Percentiles rank a stretch among this genome's conserved stretches.
phyloP scores from a whole-genome alignment of 2,329 filamentous ascomycete species.

The Ophiostoma triangulosporum region DNA sequence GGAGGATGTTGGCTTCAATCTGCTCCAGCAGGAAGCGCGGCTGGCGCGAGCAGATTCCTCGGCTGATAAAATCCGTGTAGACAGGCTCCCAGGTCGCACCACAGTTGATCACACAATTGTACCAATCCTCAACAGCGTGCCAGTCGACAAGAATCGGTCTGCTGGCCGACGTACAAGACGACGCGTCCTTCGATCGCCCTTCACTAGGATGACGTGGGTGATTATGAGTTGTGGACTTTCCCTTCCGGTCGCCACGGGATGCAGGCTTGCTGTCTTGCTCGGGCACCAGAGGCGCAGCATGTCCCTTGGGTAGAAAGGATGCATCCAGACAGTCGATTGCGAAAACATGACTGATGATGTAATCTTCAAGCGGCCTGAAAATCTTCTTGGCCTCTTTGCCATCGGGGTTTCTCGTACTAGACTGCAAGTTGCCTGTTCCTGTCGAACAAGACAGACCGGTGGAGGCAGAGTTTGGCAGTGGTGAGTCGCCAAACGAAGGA shows the following conservation, averaged over 20 bases:
- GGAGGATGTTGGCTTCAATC: constrained; percentile 34
- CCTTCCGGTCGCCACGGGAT: constrained; percentile 51
- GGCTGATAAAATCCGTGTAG: constrained; percentile 38
- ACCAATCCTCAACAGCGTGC: constrained; percentile 60
- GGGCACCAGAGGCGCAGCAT: constrained; percentile 25
- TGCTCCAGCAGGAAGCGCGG: constrained; percentile 23
- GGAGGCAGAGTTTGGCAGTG: not conserved
- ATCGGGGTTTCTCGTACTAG: not conserved
- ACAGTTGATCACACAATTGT: constrained; percentile 52
- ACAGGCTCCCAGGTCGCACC: constrained; percentile 51
- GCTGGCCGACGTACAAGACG: not conserved
- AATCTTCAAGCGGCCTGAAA: constrained; percentile 67
- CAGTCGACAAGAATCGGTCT: constrained; percentile 55
- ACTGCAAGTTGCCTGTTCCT: not conserved
- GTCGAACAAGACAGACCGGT: not conserved
- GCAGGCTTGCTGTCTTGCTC: constrained; percentile 65
- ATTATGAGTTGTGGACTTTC: not conserved
- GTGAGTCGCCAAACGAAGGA: not conserved
- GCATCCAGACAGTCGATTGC: constrained; percentile 60
- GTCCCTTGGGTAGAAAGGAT: constrained; percentile 42
- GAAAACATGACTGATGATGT: constrained; percentile 55
- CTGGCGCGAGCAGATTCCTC: constrained; percentile 21
- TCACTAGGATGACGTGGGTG: not conserved
- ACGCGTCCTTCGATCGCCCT: not conserved
- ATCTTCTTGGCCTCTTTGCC: constrained; percentile 33